These are phyloP conservation scores for Plasmodium gallinaceum DNA, from an alignment of 169 alveolate genomes.

Conservation along the genomic window DNA sequence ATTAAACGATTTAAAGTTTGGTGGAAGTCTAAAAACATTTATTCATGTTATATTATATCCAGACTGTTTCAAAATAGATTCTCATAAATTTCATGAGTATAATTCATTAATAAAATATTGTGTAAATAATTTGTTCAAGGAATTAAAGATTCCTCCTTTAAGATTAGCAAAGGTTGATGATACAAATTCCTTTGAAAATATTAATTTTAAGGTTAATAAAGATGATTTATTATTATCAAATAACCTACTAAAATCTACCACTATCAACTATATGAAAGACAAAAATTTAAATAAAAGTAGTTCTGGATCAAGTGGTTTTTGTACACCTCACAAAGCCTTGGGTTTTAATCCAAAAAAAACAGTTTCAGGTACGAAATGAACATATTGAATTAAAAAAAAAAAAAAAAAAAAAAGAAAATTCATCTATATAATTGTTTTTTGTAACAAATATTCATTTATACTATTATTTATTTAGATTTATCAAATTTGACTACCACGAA, in stretches of 20 bases:
- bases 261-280: constrained; percentile 10
- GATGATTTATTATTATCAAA: constrained; percentile 6
- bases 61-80: constrained; percentile 63
- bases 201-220: constrained; percentile 21
- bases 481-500: background rate
- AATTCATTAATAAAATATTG: constrained; percentile 61
- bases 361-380: background rate
- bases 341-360: constrained; percentile 17
- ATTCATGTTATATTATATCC: constrained; percentile 74
- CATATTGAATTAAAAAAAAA: background rate
- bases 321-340: constrained; percentile 65
- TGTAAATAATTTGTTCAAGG: constrained; percentile 59
- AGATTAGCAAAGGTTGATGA: constrained; percentile 46
- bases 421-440: background rate
- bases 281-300: background rate
- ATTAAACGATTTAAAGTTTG: constrained; percentile 58
- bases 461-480: constrained; percentile 4
- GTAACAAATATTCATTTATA: background rate
- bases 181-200: constrained; percentile 28
- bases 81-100: constrained; percentile 72
- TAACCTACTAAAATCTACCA: background rate
- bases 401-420: background rate
- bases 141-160: constrained; percentile 50
- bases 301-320: constrained; percentile 9
- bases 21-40: constrained; percentile 67